These are phyloP conservation scores for Pseudogymnoascus sp. DNA, from an alignment of 2,329 filamentous ascomycete genomes.

Conservation along the genomic window DNA sequence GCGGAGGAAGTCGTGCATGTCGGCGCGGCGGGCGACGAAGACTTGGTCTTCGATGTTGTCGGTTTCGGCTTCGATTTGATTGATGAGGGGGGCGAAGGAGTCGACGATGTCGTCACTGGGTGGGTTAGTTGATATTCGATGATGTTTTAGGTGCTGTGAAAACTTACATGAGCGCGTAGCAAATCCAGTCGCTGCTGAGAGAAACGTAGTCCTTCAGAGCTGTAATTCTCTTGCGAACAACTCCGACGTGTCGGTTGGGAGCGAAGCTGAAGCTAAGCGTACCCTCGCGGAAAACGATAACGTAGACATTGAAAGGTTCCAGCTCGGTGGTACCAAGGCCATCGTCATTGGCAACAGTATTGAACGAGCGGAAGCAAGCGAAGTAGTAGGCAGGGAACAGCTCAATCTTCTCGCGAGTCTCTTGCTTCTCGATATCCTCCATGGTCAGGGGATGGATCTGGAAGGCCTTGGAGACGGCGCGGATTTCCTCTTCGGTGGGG, in stretches of 20 bases:
- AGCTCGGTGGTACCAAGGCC: constrained; percentile 65
- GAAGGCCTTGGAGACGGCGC: constrained; percentile 86
- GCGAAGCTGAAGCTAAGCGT: constrained; percentile 92
- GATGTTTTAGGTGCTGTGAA: neutral
- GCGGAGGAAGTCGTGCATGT: constrained; percentile 79
- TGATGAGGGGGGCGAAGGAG: constrained; percentile 84
- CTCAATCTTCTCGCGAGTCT: constrained; percentile 96
- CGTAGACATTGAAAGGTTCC: constrained; percentile 93
- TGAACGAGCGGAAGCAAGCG: constrained; percentile 93
- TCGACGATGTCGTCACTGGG: constrained; percentile 90
- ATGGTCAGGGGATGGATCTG: constrained; percentile 92
- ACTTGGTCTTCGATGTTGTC: constrained; percentile 94
- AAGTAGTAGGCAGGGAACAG: constrained; percentile 98
- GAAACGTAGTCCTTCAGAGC: constrained; percentile 92
- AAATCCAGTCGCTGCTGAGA: constrained; percentile 96
- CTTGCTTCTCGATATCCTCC: constrained; percentile 92
- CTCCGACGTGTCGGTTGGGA: constrained; percentile 77
- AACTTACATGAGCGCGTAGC: constrained; percentile 89
- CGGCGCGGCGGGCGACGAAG: constrained; percentile 83
- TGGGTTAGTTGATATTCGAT: constrained; percentile 12
- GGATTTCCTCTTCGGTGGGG: constrained; percentile 81
- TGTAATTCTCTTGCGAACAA: constrained; percentile 86
- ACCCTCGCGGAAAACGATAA: constrained; percentile 92
- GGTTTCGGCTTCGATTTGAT: constrained; percentile 77
- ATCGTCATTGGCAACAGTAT: constrained; percentile 60